Evolutionary conservation across 441 rosid genomes (phyloP).

Genomic region (Populus hybrid): DNA sequence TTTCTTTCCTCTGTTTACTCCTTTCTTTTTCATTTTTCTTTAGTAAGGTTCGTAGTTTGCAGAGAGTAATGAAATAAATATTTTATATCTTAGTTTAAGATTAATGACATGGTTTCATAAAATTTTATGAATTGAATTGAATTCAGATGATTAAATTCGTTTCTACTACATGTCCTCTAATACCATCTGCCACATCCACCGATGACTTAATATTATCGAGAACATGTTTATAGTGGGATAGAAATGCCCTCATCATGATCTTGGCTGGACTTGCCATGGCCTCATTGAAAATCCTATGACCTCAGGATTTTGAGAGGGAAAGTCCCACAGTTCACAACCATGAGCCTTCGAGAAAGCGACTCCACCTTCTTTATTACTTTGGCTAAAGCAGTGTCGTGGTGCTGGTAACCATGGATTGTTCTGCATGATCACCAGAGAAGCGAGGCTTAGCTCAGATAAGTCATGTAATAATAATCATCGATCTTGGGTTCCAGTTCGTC

Average conservation of each 20-base stretch:
- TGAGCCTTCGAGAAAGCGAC: constrained; percentile 35
- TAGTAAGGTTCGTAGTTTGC: neutral
- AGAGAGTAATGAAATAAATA: neutral
- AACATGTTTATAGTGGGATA: constrained; percentile 25
- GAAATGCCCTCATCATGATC: constrained; percentile 16
- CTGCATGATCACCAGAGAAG: constrained; percentile 26
- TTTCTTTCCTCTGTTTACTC: neutral
- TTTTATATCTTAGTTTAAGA: neutral
- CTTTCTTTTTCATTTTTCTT: too few relatives aligned
- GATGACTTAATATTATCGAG: constrained; percentile 20
- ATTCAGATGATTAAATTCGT: neutral
- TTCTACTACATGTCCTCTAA: constrained; percentile 21
- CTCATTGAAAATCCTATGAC: constrained; percentile 30
- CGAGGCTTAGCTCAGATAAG: constrained; percentile 22
- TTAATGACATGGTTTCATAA: too few relatives aligned
- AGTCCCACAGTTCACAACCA: constrained; percentile 39
- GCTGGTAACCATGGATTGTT: constrained; percentile 18
- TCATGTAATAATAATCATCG: constrained; percentile 32
- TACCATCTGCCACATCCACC: constrained; percentile 54
- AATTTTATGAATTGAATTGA: too few relatives aligned
- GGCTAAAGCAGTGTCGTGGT: constrained; percentile 34
- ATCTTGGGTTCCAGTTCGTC: constrained; percentile 17
- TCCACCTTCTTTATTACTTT: constrained; percentile 39
- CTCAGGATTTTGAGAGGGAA: constrained; percentile 25
- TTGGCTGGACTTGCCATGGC: constrained; percentile 32